phyloP scores from a whole-genome alignment of 140 eudicot species.

The Erigeron philadelphicus region DNA sequence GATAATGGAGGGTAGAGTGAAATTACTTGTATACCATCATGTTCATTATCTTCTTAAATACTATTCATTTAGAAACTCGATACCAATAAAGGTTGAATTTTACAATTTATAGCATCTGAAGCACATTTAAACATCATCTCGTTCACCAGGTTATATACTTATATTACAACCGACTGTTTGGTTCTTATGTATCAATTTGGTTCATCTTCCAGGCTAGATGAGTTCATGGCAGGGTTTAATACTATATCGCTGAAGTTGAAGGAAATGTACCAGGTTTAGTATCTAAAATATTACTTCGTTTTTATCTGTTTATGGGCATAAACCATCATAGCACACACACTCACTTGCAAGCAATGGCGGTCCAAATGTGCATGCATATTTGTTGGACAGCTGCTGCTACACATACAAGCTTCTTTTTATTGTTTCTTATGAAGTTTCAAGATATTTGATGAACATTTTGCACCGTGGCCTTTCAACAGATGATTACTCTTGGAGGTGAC shows the following conservation, averaged over 20 bases:
- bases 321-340: background rate
- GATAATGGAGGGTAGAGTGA: too few relatives aligned
- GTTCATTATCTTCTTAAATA: too few relatives aligned
- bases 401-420: too few relatives aligned
- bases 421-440: too few relatives aligned
- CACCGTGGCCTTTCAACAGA: constrained; percentile 40
- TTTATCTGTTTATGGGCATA: background rate
- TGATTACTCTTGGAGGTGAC: constrained; percentile 98
- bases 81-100: too few relatives aligned
- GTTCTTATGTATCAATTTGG: background rate
- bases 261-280: constrained; percentile 93
- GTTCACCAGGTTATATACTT: too few relatives aligned
- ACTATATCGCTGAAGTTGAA: constrained; percentile 82
- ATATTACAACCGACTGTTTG: background rate
- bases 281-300: background rate
- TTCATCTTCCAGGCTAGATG: constrained; percentile 72
- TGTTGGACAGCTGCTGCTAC: background rate
- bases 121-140: too few relatives aligned
- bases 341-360: background rate
- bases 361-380: background rate
- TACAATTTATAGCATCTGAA: too few relatives aligned
- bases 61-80: too few relatives aligned
- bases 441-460: background rate
- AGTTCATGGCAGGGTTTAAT: constrained; percentile 97
- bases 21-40: too few relatives aligned